A percentile compares a stretch with the other conserved stretches of the same genome.
These are phyloP conservation scores for Ascosphaera aggregata DNA, from an alignment of 2,329 filamentous ascomycete species.

Conservation along the genomic window DNA sequence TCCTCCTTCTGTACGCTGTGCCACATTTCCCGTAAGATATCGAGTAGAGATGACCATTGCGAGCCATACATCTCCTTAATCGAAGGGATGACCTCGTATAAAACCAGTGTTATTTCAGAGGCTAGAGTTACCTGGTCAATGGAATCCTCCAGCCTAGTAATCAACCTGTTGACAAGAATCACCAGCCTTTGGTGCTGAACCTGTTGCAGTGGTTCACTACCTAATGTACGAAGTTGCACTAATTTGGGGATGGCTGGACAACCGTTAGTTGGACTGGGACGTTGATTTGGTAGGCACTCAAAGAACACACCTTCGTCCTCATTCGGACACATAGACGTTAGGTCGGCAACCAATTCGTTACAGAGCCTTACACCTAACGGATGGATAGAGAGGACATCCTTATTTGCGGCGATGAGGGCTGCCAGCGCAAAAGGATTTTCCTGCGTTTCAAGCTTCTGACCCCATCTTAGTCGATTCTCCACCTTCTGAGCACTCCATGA, in stretches of 20 bases:
- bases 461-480: constrained; percentile 14
- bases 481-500: constrained; percentile 9
- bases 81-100: constrained; percentile 39
- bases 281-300: not conserved
- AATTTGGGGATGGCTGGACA: constrained; percentile 24
- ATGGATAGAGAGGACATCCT: constrained; percentile 24
- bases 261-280: constrained; percentile 5
- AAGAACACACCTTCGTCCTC: constrained; percentile 18
- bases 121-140: constrained; percentile 21
- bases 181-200: constrained; percentile 42
- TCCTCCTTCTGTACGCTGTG: constrained; percentile 24
- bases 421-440: constrained; percentile 24
- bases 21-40: constrained; percentile 37
- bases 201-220: constrained; percentile 18
- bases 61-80: constrained; percentile 69
- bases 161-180: constrained; percentile 60
- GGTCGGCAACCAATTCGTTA: constrained; percentile 36
- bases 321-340: constrained; percentile 28
- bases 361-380: constrained; percentile 27
- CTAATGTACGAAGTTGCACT: constrained; percentile 29
- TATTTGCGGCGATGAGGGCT: constrained; percentile 25
- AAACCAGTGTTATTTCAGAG: constrained; percentile 18
- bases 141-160: constrained; percentile 43
- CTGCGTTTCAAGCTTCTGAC: constrained; percentile 13
- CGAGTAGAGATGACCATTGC: constrained; percentile 51